phyloP scores from a whole-genome alignment of 1,284 basidiomycete genomes.

The Ganoderma lingzhi region DNA sequence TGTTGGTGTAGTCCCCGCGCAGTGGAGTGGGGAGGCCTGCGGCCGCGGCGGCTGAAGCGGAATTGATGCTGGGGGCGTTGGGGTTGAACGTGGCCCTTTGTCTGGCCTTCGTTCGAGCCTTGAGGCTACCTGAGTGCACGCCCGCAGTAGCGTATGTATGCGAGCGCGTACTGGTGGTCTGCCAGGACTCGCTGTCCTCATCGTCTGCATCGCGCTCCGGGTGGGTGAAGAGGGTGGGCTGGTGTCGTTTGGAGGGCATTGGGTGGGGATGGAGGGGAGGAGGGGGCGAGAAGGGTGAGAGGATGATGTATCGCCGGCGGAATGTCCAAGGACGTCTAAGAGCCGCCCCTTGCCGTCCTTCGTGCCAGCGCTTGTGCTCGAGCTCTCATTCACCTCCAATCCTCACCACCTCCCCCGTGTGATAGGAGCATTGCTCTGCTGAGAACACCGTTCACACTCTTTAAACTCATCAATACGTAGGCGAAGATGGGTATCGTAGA shows the following conservation, averaged over 20 bases:
- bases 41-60: slow-evolving; percentile 43
- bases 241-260: slow-evolving; percentile 55
- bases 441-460: not conserved
- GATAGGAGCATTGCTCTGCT: not conserved
- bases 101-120: slow-evolving; percentile 42
- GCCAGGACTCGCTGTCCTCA: slow-evolving; percentile 55
- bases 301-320: slow-evolving; percentile 13
- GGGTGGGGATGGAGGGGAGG: slow-evolving; percentile 17
- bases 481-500: slow-evolving; percentile 87
- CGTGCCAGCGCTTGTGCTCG: slow-evolving; percentile 1
- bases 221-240: slow-evolving; percentile 72
- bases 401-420: not conserved
- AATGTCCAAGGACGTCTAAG: slow-evolving; percentile 4
- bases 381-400: not conserved
- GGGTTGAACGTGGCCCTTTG: slow-evolving; percentile 48
- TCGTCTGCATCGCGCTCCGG: slow-evolving; percentile 57
- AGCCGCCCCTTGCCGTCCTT: slow-evolving; percentile 14
- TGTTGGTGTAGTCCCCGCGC: slow-evolving; percentile 63
- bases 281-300: slow-evolving; percentile 8
- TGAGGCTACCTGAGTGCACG: slow-evolving; percentile 34
- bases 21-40: slow-evolving; percentile 35
- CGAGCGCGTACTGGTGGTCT: slow-evolving; percentile 35
- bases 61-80: slow-evolving; percentile 40
- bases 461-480: slow-evolving; percentile 5
- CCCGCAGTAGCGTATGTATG: slow-evolving; percentile 36